Percentiles rank a stretch among this genome's conserved stretches.
phyloP scores from a whole-genome alignment of 805 yeast species.

The Spathaspora gorwiae region DNA sequence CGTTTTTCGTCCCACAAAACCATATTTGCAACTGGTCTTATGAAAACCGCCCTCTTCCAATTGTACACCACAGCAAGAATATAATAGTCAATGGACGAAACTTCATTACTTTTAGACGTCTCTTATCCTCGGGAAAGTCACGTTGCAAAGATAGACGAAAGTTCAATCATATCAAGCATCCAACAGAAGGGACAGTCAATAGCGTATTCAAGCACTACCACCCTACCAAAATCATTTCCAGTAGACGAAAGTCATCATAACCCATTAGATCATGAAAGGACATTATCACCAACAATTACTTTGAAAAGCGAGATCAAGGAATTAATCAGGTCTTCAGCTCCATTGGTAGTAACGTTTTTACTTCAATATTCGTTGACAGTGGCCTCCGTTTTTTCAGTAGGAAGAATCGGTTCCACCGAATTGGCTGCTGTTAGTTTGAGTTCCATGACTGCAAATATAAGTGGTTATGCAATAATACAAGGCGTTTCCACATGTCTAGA shows the following conservation, averaged over 20 bases:
- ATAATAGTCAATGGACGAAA: too few relatives aligned
- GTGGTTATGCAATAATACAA: slow-evolving; percentile 70
- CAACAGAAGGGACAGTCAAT: slow-evolving; percentile 37
- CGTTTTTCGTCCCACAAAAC: too few relatives aligned
- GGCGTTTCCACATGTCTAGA: slow-evolving; percentile 78
- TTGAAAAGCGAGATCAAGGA: slow-evolving; percentile 34
- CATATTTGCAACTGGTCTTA: too few relatives aligned
- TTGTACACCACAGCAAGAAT: too few relatives aligned
- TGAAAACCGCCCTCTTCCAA: too few relatives aligned
- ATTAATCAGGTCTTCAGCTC: slow-evolving; percentile 43
- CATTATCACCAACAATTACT: slow-evolving; percentile 34
- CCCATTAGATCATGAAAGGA: not conserved
- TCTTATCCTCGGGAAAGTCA: too few relatives aligned
- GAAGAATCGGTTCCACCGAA: slow-evolving; percentile 65
- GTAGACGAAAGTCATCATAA: not conserved
- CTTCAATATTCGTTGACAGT: slow-evolving; percentile 70
- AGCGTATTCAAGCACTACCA: slow-evolving; percentile 25
- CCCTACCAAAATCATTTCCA: slow-evolving; percentile 9
- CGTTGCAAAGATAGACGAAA: slow-evolving; percentile 16
- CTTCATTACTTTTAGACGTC: too few relatives aligned
- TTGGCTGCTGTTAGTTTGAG: slow-evolving; percentile 74
- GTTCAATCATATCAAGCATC: slow-evolving; percentile 34
- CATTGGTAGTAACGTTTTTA: slow-evolving; percentile 62
- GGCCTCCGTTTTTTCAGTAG: slow-evolving; percentile 74
- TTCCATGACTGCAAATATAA: slow-evolving; percentile 73